These are phyloP conservation scores for Phoenix dactylifera DNA, from an alignment of 176 grass and related monocot species.

Conservation along the genomic window DNA sequence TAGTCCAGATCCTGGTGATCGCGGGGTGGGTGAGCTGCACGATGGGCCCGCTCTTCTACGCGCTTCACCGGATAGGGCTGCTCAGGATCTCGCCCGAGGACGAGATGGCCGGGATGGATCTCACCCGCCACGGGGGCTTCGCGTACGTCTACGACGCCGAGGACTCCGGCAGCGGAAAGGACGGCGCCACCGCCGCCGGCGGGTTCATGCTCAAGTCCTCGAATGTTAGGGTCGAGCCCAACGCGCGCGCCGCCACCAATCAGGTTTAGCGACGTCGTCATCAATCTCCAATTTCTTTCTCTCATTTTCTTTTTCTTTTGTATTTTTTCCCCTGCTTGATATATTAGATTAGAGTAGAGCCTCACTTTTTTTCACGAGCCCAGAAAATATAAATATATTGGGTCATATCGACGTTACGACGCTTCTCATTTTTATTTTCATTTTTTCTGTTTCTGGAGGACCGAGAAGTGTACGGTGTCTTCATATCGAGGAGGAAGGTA, in stretches of 20 bases:
- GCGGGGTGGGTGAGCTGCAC: slow-evolving; percentile 27
- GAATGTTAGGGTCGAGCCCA: neutral
- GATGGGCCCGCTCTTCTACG: slow-evolving; percentile 28
- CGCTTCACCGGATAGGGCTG: slow-evolving; percentile 14
- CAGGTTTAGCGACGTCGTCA: no score
- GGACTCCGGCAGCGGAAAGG: neutral
- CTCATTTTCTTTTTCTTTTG: no score
- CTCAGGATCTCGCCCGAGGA: slow-evolving; percentile 15
- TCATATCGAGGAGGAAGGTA: no score
- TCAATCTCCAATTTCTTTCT: no score
- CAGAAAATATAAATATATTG: no score
- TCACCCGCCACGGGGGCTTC: slow-evolving; percentile 23
- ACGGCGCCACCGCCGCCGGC: neutral
- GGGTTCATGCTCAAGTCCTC: slow-evolving; percentile 9
- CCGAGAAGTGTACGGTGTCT: no score
- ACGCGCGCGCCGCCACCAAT: neutral
- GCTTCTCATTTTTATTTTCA: no score
- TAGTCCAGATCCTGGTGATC: slow-evolving; percentile 28
- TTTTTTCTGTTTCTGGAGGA: no score
- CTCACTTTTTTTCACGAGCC: no score
- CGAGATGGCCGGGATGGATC: slow-evolving; percentile 26
- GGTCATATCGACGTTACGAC: no score
- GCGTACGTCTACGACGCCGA: slow-evolving; percentile 17
- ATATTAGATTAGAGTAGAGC: no score
- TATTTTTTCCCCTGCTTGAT: no score